phyloP scores from a whole-genome alignment of 805 yeast species.

The Debaryomyces maramus region DNA sequence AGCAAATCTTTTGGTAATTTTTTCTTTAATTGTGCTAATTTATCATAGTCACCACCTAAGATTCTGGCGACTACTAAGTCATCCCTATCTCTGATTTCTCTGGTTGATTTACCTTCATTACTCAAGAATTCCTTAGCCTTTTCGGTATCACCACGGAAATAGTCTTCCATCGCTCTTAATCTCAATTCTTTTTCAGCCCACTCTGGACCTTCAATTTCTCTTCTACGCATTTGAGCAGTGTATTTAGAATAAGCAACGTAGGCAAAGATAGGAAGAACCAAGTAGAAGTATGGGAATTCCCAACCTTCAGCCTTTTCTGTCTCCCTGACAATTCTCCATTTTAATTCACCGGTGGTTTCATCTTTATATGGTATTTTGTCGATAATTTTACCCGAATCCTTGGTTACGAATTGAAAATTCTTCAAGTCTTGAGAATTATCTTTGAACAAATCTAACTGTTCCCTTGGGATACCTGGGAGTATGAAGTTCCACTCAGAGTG shows the following conservation, averaged over 20 bases:
- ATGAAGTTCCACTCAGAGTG: constrained; percentile 51
- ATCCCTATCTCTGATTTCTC: constrained; percentile 66
- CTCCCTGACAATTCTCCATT: constrained; percentile 78
- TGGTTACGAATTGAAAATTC: constrained; percentile 52
- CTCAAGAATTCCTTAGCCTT: constrained; percentile 56
- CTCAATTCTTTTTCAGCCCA: constrained; percentile 87
- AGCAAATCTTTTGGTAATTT: constrained; percentile 42
- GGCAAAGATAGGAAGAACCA: constrained; percentile 69
- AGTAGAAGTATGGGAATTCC: constrained; percentile 72
- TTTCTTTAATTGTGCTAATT: constrained; percentile 56
- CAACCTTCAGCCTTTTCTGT: constrained; percentile 77
- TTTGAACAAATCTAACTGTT: constrained; percentile 54
- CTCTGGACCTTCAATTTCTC: constrained; percentile 50
- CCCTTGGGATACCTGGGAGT: constrained; percentile 49
- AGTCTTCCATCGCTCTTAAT: constrained; percentile 69
- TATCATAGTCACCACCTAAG: constrained; percentile 82
- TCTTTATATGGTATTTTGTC: constrained; percentile 86
- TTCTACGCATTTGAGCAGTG: constrained; percentile 42
- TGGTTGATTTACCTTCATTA: constrained; percentile 50
- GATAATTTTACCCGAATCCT: constrained; percentile 57
- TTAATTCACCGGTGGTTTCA: constrained; percentile 71
- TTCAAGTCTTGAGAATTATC: constrained; percentile 63
- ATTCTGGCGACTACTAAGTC: constrained; percentile 78
- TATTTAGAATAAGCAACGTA: constrained; percentile 52
- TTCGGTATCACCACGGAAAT: constrained; percentile 51